Conservation (phyloP, 2,329 filamentous ascomycete genomes). For the Claviceps purpurea region DNA sequence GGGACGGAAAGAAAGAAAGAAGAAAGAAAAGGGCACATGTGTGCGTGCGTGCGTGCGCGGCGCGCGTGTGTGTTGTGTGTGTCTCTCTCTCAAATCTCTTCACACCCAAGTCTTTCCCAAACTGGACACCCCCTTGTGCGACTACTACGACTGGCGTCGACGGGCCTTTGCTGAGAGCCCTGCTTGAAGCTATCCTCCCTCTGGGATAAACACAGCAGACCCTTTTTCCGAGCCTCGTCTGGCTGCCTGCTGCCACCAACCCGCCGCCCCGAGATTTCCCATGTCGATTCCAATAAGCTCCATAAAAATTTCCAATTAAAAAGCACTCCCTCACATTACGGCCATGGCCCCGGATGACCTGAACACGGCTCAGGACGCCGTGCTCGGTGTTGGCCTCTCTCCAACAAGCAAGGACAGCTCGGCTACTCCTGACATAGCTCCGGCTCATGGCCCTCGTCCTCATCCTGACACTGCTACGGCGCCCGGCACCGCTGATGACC, state of each 20-base stretch:
- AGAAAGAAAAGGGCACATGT: neutral
- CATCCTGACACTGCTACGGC: neutral
- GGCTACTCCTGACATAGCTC: conserved; percentile 10
- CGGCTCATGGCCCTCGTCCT: conserved; percentile 8
- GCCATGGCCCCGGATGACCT: conserved; percentile 16
- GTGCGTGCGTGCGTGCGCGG: neutral
- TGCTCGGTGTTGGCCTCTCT: conserved; percentile 14
- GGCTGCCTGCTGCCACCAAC: neutral
- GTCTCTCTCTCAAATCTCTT: neutral
- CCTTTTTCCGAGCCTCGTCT: conserved; percentile 2
- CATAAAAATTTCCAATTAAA: conserved; percentile 25
- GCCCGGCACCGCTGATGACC: conserved; percentile 6
- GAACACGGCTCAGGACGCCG: conserved; percentile 17
- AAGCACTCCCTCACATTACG: conserved; percentile 8
- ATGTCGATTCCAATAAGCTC: conserved; percentile 19
- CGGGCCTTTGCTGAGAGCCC: neutral
- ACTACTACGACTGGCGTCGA: conserved; percentile 1
- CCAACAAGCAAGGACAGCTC: conserved; percentile 11
- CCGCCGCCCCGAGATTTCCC: conserved; percentile 10
- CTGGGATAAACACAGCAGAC: conserved; percentile 1
- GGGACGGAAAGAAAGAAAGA: neutral
- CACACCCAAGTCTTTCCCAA: conserved; percentile 2
- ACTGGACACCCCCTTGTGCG: conserved; percentile 6
- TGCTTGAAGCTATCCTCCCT: neutral
- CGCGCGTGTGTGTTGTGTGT: neutral